Conservation (phyloP, 768 basidiomycete species). For the Dioszegia hungarica region DNA sequence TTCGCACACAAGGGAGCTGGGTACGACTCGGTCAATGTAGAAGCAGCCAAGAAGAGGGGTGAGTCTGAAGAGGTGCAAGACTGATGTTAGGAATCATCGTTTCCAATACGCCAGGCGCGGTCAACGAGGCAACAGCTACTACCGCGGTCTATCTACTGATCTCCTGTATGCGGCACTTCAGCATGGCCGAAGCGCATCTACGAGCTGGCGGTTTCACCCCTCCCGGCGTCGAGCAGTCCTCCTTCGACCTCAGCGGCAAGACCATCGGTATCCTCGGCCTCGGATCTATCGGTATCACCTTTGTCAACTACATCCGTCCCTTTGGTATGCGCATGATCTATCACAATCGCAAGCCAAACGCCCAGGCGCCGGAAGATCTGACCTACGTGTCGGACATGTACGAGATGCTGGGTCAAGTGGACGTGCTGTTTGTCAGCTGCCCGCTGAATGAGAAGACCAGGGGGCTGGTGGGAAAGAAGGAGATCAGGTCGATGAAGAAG, state of each 20-base stretch:
- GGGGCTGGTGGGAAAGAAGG: constrained; percentile 65
- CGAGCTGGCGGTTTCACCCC: constrained; percentile 11
- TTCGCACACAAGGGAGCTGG: constrained; percentile 21
- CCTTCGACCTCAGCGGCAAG: constrained; percentile 47
- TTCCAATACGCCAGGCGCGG: constrained; percentile 85
- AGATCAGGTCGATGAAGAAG: constrained; percentile 67
- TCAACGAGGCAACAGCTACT: constrained; percentile 77
- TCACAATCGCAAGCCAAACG: constrained; percentile 52
- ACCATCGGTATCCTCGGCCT: constrained; percentile 50
- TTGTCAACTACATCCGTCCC: constrained; percentile 46
- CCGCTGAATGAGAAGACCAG: constrained; percentile 68
- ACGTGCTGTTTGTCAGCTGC: constrained; percentile 68
- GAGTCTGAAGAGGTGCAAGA: background rate
- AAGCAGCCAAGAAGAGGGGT: constrained; percentile 14
- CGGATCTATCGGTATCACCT: constrained; percentile 49
- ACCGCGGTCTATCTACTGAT: constrained; percentile 39
- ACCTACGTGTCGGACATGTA: constrained; percentile 62
- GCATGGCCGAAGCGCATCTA: constrained; percentile 1
- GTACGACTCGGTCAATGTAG: constrained; percentile 21
- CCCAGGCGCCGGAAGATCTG: constrained; percentile 57
- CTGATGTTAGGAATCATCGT: constrained; percentile 48
- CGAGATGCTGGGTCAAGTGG: constrained; percentile 62
- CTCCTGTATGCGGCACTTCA: constrained; percentile 27
- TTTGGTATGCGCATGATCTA: constrained; percentile 87
- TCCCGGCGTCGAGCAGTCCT: constrained; percentile 10